Evolutionary conservation across 1,284 basidiomycete genomes (phyloP).

Genomic region (Ceratobasidium sp.): DNA sequence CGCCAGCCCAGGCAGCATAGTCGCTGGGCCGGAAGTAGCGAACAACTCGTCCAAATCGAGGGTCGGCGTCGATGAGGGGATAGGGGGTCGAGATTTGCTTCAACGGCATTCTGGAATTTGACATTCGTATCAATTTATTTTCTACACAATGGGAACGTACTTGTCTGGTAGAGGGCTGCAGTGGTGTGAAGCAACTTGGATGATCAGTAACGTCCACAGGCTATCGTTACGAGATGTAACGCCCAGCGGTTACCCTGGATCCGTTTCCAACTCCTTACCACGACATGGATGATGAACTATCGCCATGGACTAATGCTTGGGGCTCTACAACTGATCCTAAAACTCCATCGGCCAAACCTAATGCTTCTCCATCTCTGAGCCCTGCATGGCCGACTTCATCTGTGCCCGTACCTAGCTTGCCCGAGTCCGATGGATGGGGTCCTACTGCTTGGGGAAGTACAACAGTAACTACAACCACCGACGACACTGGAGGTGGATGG

Average conservation of each 20-base stretch:
- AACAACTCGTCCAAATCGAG: constrained; percentile 87
- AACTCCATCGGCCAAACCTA: background rate
- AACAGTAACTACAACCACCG: background rate
- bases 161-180: background rate
- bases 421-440: constrained; percentile 30
- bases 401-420: constrained; percentile 22
- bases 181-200: constrained; percentile 28
- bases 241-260: background rate
- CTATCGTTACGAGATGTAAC: background rate
- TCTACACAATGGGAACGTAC: no score
- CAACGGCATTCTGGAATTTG: constrained; percentile 66
- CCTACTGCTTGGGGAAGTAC: constrained; percentile 12
- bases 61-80: constrained; percentile 91
- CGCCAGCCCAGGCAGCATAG: constrained; percentile 83
- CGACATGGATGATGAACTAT: constrained; percentile 31
- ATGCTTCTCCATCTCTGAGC: background rate
- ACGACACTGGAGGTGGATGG: constrained; percentile 32
- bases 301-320: constrained; percentile 35
- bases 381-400: constrained; percentile 22
- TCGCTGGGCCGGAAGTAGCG: constrained; percentile 89
- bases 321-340: constrained; percentile 19
- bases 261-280: constrained; percentile 8
- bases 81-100: constrained; percentile 75
- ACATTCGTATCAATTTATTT: no score
- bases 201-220: constrained; percentile 2